Conservation (phyloP, 139 green algal species). For the Monoraphidium neglectum region DNA sequence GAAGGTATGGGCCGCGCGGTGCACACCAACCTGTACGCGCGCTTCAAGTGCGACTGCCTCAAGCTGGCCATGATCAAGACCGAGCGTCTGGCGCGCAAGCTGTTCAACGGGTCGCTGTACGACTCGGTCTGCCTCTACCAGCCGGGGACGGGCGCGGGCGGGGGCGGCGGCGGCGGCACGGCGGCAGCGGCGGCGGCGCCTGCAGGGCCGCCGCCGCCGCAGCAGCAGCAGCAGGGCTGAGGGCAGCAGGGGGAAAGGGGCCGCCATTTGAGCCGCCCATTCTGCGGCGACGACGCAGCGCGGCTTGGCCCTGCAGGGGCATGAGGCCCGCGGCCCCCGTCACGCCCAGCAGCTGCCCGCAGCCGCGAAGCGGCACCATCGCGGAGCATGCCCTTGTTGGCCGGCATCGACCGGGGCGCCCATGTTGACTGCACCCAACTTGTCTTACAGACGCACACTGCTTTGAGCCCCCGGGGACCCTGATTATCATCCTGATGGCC, state of each 20-base stretch:
- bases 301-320: too few species aligned
- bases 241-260: not conserved
- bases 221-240: not conserved
- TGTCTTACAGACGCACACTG: too few species aligned
- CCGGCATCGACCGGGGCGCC: too few species aligned
- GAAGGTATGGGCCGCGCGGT: conserved; percentile 96
- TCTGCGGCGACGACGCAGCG: too few species aligned
- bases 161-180: not conserved
- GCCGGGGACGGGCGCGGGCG: not conserved
- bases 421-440: too few species aligned
- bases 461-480: too few species aligned
- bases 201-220: not conserved
- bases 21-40: conserved; percentile 80
- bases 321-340: too few species aligned
- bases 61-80: conserved; percentile 99
- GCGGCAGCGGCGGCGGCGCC: not conserved
- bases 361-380: too few species aligned
- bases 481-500: too few species aligned
- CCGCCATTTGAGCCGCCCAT: too few species aligned
- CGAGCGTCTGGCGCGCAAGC: conserved; percentile 72
- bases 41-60: conserved; percentile 84
- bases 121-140: conserved; percentile 90
- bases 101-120: conserved; percentile 89
- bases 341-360: too few species aligned
- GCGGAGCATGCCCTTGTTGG: too few species aligned